Percentiles rank a stretch among this genome's conserved stretches.
phyloP scores from a whole-genome alignment of 2,329 filamentous ascomycete genomes.

The Pyrenophora tritici-repentis region DNA sequence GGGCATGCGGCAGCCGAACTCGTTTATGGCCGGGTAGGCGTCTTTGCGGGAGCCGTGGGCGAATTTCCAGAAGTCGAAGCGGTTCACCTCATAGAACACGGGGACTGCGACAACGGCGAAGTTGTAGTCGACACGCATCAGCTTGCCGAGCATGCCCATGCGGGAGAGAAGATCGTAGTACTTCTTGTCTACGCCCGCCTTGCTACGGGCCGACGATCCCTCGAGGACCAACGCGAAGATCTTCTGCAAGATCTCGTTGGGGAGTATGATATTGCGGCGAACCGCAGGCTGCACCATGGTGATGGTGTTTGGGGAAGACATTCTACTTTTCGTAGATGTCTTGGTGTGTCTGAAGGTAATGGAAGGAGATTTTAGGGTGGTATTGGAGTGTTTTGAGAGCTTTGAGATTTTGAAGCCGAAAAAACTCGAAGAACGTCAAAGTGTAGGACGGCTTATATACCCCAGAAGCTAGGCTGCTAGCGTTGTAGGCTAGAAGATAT shows the following conservation, averaged over 20 bases:
- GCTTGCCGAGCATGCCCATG: background rate
- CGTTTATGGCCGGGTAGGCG: background rate
- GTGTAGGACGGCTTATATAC: conserved; percentile 2
- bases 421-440: background rate
- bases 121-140: conserved; percentile 3
- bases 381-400: background rate
- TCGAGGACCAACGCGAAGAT: conserved; percentile 17
- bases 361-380: background rate
- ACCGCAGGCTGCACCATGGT: conserved; percentile 1
- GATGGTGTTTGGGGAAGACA: conserved; percentile 10
- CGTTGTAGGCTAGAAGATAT: background rate
- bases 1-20: background rate
- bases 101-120: conserved; percentile 11
- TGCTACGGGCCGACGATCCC: background rate
- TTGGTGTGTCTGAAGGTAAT: background rate
- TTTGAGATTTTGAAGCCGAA: background rate
- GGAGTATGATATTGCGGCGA: conserved; percentile 14
- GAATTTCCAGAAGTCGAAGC: conserved; percentile 5
- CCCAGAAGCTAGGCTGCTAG: background rate
- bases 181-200: background rate
- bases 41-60: background rate
- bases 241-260: conserved; percentile 19
- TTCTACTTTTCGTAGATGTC: conserved; percentile 1
- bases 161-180: background rate
- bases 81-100: conserved; percentile 16